Conservation (phyloP, 2,329 filamentous ascomycete species). For the Alternaria ventricosa region DNA sequence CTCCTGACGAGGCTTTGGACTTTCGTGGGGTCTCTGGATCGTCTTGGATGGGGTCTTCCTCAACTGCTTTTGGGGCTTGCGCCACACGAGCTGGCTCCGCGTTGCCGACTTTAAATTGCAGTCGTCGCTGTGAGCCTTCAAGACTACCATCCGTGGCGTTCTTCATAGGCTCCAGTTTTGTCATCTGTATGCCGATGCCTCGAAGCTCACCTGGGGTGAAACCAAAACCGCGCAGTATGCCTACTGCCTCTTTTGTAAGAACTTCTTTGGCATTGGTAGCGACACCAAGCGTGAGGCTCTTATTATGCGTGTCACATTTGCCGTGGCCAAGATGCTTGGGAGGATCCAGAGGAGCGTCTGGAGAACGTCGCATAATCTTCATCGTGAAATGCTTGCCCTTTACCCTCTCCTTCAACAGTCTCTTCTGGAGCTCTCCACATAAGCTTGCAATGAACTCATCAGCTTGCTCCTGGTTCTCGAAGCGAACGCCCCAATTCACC, state of each 20-base stretch:
- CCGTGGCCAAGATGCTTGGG: slow-evolving; percentile 94
- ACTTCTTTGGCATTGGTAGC: slow-evolving; percentile 76
- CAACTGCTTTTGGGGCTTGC: slow-evolving; percentile 24
- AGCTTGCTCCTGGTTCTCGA: slow-evolving; percentile 88
- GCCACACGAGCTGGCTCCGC: slow-evolving; percentile 38
- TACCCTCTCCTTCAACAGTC: slow-evolving; percentile 81
- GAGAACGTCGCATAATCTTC: slow-evolving; percentile 89
- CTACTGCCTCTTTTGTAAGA: slow-evolving; percentile 83
- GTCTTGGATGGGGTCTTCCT: slow-evolving; percentile 55
- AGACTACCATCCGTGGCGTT: slow-evolving; percentile 55
- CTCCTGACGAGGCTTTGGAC: slow-evolving; percentile 25
- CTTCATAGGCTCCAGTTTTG: slow-evolving; percentile 84
- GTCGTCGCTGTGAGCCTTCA: slow-evolving; percentile 78
- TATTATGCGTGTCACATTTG: slow-evolving; percentile 93
- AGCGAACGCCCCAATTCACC: slow-evolving; percentile 97
- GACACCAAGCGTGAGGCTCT: slow-evolving; percentile 81
- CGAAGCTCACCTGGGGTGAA: slow-evolving; percentile 93
- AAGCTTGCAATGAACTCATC: slow-evolving; percentile 89
- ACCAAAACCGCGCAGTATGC: slow-evolving; percentile 78
- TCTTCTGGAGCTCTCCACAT: slow-evolving; percentile 81
- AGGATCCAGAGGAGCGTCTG: slow-evolving; percentile 87
- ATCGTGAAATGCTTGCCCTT: slow-evolving; percentile 88
- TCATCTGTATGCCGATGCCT: slow-evolving; percentile 91
- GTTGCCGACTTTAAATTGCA: slow-evolving; percentile 71
- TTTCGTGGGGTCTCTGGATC: slow-evolving; percentile 52